These are phyloP conservation scores for Cladosporium colombiae DNA, from an alignment of 2,329 filamentous ascomycete genomes.

Conservation along the genomic window DNA sequence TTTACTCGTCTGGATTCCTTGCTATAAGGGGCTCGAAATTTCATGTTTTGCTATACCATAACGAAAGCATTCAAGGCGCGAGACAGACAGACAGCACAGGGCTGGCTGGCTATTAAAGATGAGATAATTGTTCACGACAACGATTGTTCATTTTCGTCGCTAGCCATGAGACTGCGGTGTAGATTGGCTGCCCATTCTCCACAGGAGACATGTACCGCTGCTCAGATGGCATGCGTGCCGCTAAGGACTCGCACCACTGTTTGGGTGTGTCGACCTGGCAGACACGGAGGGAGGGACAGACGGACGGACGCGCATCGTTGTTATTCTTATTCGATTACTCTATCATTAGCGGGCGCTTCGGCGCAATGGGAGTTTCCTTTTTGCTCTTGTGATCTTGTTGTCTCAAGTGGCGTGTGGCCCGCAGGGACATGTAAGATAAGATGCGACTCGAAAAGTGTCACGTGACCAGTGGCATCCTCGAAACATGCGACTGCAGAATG, in stretches of 20 bases:
- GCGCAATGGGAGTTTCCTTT: constrained; percentile 9
- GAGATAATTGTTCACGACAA: neutral
- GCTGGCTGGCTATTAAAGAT: neutral
- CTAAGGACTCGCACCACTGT: neutral
- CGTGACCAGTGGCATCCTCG: neutral
- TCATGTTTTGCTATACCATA: neutral
- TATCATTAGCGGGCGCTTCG: constrained; percentile 19
- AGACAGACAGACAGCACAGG: neutral
- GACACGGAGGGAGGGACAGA: neutral
- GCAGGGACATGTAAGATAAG: too few relatives aligned
- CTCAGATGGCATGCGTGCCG: neutral
- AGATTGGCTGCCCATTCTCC: neutral
- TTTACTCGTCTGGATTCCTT: constrained; percentile 97
- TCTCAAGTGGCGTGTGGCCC: neutral
- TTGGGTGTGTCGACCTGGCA: neutral
- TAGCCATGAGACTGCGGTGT: neutral
- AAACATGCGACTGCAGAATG: too few relatives aligned
- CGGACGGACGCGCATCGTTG: neutral
- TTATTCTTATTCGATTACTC: constrained; percentile 8
- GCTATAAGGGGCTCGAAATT: constrained; percentile 59
- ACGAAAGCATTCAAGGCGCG: neutral
- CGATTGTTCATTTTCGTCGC: neutral
- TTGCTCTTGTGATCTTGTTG: neutral
- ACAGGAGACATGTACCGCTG: neutral
- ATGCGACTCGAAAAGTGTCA: neutral